Evolutionary conservation across 805 yeast species (phyloP), one percentile per base, ranked within the genome.

Genomic region (Lipomyces spencermartinsiae): DNA sequence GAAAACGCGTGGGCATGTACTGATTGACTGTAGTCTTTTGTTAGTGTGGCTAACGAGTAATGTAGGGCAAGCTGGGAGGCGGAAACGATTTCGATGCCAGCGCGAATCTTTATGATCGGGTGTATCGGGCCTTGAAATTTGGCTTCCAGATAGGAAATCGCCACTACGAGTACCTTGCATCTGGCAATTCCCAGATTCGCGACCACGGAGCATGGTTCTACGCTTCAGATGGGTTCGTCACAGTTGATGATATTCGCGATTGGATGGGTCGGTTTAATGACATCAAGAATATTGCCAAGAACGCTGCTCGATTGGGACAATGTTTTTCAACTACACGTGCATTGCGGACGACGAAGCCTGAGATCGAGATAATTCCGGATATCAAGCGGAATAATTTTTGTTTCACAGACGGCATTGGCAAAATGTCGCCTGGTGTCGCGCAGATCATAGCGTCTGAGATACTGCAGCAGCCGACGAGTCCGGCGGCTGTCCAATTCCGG

Each of bases 301-400:
- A 59, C 31, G 43, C 56, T 5, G 62, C 62, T 19, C 62, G 62
- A n/a, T 16, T 59, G n/a, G 62, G 62, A 19, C 62, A 59, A 33
- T 59, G 62, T 33, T 59, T 59, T 37, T 59, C 62, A 22, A 59
- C 62, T 3, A 59, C 62, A 8, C 55, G 62, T 8, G 62, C 62
- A 9, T 56, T 59, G 37, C 62, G 62, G 5, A 59, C 62, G 4
- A 59, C 54, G 14, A 43, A 49, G 16, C 62, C 62, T n/a, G 34
- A 43, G 12, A 83, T 76, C 89, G 92, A 43, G 39, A 22, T 71
- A 14, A 43, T 60, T 31, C 53, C 39, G 33, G 64, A 66, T 53
- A 62, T 65, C 33, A 25, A 12, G 19, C 37, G 57, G 12, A 54
- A 56, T 22, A 51, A 37, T 22, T 43, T 31, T 19, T 59, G 64